Conservation (phyloP, 208 protist genomes). For the Angomonas desouzai region DNA sequence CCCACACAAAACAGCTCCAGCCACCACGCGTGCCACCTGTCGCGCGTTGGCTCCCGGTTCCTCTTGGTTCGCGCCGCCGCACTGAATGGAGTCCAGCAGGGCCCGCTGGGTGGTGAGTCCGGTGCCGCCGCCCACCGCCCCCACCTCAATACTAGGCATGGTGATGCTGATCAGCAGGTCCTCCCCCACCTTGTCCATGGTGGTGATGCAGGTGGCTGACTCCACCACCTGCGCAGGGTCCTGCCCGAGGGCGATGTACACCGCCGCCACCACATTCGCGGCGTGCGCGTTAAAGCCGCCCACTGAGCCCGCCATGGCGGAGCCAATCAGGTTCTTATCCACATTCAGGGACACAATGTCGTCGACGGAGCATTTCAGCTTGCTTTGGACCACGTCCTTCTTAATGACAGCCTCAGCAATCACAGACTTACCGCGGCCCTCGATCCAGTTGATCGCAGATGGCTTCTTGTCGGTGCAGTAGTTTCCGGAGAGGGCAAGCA, state of each 20-base stretch:
- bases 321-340: slow-evolving; percentile 96
- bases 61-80: slow-evolving; percentile 76
- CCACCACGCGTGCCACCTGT: slow-evolving; percentile 91
- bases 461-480: slow-evolving; percentile 99
- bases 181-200: slow-evolving; percentile 89
- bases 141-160: slow-evolving; percentile 99
- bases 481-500: slow-evolving; percentile 95
- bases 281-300: slow-evolving; percentile 98
- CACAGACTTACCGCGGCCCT: slow-evolving; percentile 96
- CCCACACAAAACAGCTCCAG: slow-evolving; percentile 93
- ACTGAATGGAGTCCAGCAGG: slow-evolving; percentile 93
- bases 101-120: slow-evolving; percentile 90
- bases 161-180: slow-evolving; percentile 95
- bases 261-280: slow-evolving; percentile 96
- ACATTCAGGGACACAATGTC: slow-evolving; percentile 91
- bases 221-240: slow-evolving; percentile 98
- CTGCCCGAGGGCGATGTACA: slow-evolving; percentile 98
- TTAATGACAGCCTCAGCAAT: slow-evolving; percentile 93
- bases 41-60: slow-evolving; percentile 89
- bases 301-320: slow-evolving; percentile 96
- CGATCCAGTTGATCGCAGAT: slow-evolving; percentile 97
- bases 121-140: slow-evolving; percentile 98
- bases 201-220: slow-evolving; percentile 95
- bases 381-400: slow-evolving; percentile 82
- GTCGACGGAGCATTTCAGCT: slow-evolving; percentile 94